Conservation (phyloP, 768 basidiomycete species). For the Albatrellus ellisii region DNA sequence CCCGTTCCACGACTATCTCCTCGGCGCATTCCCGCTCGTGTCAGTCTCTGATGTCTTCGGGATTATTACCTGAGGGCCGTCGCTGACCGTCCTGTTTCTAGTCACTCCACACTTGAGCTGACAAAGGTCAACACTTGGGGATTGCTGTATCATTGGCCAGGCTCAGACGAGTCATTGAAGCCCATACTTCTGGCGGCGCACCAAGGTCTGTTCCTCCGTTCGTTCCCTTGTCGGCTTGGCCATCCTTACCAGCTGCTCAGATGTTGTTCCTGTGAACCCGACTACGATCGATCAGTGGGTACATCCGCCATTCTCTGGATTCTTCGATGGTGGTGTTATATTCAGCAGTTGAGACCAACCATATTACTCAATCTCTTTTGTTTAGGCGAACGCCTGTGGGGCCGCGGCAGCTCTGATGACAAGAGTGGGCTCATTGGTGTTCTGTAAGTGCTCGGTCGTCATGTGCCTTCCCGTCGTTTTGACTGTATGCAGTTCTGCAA, state of each 20-base stretch:
- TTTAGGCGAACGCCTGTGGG: constrained; percentile 20
- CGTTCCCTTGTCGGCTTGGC: not conserved
- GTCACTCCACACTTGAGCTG: constrained; percentile 35
- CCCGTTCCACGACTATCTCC: constrained; percentile 28
- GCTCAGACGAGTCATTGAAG: constrained; percentile 33
- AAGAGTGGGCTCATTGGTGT: constrained; percentile 22
- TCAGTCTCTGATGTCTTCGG: constrained; percentile 22
- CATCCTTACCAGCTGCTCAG: too few relatives aligned
- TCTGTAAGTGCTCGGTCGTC: constrained; percentile 14
- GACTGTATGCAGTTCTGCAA: constrained; percentile 20
- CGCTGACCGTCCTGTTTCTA: constrained; percentile 11
- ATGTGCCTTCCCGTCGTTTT: not conserved
- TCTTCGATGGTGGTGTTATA: constrained; percentile 33
- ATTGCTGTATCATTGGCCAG: constrained; percentile 48
- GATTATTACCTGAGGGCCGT: too few relatives aligned
- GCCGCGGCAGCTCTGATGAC: constrained; percentile 24
- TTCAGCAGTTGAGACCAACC: not conserved
- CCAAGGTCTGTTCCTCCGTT: constrained; percentile 24
- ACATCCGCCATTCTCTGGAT: constrained; percentile 50
- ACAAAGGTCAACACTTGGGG: constrained; percentile 50
- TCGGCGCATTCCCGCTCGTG: constrained; percentile 46
- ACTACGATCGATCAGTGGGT: constrained; percentile 43
- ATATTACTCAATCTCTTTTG: not conserved
- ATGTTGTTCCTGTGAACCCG: constrained; percentile 57
- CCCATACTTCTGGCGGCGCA: constrained; percentile 42